phyloP scores from a whole-genome alignment of 1,284 basidiomycete species.

The Leccinum huronense region DNA sequence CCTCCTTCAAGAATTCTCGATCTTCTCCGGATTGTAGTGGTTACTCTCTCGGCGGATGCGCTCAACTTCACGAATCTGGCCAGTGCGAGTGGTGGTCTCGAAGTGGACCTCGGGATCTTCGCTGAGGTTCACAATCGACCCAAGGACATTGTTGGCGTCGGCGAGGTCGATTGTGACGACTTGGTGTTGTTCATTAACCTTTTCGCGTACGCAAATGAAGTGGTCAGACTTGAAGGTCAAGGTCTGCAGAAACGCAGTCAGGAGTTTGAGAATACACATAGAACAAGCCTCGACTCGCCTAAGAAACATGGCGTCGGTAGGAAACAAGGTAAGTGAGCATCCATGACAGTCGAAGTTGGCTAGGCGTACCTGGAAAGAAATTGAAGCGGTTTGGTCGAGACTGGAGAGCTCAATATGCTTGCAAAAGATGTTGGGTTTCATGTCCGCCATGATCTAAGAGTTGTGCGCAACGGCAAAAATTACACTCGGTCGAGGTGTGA shows the following conservation, averaged over 20 bases:
- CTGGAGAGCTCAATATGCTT: slow-evolving; percentile 93
- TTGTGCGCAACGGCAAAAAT: slow-evolving; percentile 19
- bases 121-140: slow-evolving; percentile 96
- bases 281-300: slow-evolving; percentile 20
- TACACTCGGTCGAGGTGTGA: slow-evolving; percentile 18
- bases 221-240: slow-evolving; percentile 96
- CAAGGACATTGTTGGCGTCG: slow-evolving; percentile 95
- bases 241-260: slow-evolving; percentile 47
- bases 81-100: slow-evolving; percentile 55
- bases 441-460: slow-evolving; percentile 39
- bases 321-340: slow-evolving; percentile 28
- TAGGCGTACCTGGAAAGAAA: slow-evolving; percentile 86
- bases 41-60: slow-evolving; percentile 98
- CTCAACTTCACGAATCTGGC: slow-evolving; percentile 98
- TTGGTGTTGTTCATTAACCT: slow-evolving; percentile 86
- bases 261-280: slow-evolving; percentile 3
- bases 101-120: slow-evolving; percentile 98
- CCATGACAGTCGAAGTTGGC: slow-evolving; percentile 34
- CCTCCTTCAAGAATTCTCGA: slow-evolving; percentile 99
- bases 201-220: slow-evolving; percentile 93
- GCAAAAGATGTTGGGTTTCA: slow-evolving; percentile 78
- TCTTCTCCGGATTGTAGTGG: slow-evolving; percentile 98
- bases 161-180: slow-evolving; percentile 96
- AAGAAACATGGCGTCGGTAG: slow-evolving; percentile 7
- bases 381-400: slow-evolving; percentile 93